Conservation (phyloP, 306 rosid species). For the Elaeagnus macrophylla region DNA sequence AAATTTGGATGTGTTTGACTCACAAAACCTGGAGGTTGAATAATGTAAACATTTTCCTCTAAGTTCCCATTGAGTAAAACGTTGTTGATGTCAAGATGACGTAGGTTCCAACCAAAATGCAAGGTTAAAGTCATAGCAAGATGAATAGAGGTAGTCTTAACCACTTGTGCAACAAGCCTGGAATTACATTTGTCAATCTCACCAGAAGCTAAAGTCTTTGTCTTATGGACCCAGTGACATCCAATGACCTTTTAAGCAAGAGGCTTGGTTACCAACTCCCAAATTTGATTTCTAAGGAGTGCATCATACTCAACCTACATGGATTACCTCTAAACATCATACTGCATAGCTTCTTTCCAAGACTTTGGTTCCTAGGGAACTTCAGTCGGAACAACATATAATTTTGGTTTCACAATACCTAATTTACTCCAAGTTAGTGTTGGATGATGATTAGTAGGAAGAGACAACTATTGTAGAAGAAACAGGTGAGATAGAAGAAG, state of each 20-base stretch:
- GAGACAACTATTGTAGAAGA: no score
- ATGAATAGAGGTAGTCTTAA: not conserved
- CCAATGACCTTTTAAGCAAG: not conserved
- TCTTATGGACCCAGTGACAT: not conserved
- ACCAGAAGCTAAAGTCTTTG: not conserved
- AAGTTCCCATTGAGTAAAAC: not conserved
- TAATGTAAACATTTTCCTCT: not conserved
- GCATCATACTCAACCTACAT: not conserved
- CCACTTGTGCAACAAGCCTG: not conserved
- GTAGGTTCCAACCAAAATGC: not conserved
- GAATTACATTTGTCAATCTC: not conserved
- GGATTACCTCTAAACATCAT: not conserved
- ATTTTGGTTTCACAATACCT: no score
- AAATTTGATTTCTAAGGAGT: not conserved
- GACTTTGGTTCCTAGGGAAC: not conserved
- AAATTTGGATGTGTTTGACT: not conserved
- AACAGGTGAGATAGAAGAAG: no score
- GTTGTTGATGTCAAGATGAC: not conserved
- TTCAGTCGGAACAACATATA: no score
- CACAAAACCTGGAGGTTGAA: not conserved
- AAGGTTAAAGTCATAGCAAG: not conserved
- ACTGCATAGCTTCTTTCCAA: not conserved
- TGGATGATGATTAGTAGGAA: no score
- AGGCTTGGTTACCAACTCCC: not conserved
- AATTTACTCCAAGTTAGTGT: no score